phyloP scores from a whole-genome alignment of 306 rosid species.

The Vicia faba region DNA sequence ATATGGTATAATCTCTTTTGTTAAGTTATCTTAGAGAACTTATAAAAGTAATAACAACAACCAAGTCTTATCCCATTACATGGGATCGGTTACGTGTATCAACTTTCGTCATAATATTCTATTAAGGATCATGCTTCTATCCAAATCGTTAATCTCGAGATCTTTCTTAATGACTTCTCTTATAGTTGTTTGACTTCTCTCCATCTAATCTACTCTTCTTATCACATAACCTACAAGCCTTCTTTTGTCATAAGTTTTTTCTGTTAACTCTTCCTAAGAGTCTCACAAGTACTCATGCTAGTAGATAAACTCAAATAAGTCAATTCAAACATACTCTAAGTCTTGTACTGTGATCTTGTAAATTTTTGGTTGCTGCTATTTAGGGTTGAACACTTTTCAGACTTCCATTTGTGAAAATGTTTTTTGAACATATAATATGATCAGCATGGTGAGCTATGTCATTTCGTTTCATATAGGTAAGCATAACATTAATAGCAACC shows the following conservation, averaged over 20 bases:
- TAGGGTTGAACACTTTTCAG: neutral
- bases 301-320: neutral
- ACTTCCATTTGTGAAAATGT: conserved; percentile 10
- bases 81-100: no score
- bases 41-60: neutral
- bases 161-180: no score
- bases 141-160: no score
- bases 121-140: no score
- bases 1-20: neutral
- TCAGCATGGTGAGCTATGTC: neutral
- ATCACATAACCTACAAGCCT: no score
- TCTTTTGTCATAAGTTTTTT: neutral
- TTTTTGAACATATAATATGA: conserved; percentile 5
- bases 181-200: no score
- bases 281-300: neutral
- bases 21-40: neutral
- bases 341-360: neutral
- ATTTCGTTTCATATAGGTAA: conserved; percentile 63
- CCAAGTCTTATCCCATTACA: no score
- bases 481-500: conserved; percentile 94
- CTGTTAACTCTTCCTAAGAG: neutral
- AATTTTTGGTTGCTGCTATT: neutral
- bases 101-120: no score
- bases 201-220: no score
- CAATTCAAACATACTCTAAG: neutral